Conservation (phyloP, 2,329 filamentous ascomycete species). For the Chaetomiaceae sp. region DNA sequence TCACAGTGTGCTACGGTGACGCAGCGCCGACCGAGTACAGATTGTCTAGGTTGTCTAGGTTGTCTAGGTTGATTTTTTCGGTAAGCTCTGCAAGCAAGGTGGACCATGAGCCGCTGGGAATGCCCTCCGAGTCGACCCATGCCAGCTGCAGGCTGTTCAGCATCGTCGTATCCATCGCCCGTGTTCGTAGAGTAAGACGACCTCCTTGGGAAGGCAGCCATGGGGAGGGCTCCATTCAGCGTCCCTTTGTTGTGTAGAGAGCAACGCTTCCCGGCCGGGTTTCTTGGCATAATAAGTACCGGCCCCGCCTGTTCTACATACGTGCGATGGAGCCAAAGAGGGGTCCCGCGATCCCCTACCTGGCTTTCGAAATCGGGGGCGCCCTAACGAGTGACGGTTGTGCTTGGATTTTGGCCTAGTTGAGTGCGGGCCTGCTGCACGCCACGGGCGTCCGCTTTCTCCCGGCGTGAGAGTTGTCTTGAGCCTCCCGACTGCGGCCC, state of each 20-base stretch:
- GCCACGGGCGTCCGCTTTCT: background rate
- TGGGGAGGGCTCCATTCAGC: background rate
- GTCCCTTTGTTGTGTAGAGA: constrained; percentile 7
- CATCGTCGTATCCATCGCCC: background rate
- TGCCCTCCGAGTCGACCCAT: background rate
- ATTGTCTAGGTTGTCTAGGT: too few relatives aligned
- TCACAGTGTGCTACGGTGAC: constrained; percentile 6
- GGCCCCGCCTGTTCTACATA: constrained; percentile 1
- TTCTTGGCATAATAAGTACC: constrained; percentile 12
- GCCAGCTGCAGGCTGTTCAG: too few relatives aligned
- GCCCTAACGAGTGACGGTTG: too few relatives aligned
- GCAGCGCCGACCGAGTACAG: background rate
- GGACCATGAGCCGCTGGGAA: background rate
- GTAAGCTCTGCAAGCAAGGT: background rate
- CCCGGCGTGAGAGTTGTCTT: background rate
- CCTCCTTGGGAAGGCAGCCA: background rate
- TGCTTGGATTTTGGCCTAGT: too few relatives aligned
- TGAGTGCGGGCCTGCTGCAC: background rate
- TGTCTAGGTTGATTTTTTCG: too few relatives aligned
- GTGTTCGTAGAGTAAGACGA: constrained; percentile 1
- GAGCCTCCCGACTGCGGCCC: too few relatives aligned
- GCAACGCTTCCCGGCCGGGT: background rate
- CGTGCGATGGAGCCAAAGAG: background rate
- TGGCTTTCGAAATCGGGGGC: background rate
- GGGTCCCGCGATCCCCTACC: too few relatives aligned